Percentiles rank a stretch among this genome's conserved stretches.
Conservation (phyloP, 202 grass and related monocot species). For the Eragrostis tef region DNA sequence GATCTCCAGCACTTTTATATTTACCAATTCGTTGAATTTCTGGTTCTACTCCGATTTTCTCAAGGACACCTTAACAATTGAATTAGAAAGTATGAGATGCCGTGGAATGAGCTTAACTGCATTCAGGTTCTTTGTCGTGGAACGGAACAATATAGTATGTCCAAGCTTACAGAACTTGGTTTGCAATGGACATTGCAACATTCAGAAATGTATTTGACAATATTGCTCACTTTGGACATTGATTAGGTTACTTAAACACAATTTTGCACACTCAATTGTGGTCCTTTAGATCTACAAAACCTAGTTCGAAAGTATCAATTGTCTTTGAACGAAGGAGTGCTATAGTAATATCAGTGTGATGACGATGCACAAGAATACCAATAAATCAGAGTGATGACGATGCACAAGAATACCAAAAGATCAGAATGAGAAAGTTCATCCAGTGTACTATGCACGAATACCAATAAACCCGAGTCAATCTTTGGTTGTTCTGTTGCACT, state of each 20-base stretch:
- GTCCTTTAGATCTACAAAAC: conserved; percentile 4
- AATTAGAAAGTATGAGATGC: conserved; percentile 44
- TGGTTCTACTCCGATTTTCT: conserved; percentile 77
- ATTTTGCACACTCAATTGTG: not conserved
- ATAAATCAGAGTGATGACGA: not conserved
- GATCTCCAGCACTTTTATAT: conserved; percentile 91
- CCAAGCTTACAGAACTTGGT: conserved; percentile 24
- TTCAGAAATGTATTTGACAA: conserved; percentile 36
- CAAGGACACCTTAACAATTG: conserved; percentile 60
- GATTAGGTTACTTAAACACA: not conserved
- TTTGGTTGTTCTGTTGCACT: not conserved
- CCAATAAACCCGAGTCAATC: not conserved
- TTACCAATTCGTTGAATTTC: conserved; percentile 88
- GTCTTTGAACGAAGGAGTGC: not conserved
- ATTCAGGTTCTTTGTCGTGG: conserved; percentile 34
- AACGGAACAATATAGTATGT: conserved; percentile 33
- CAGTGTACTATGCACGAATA: not conserved
- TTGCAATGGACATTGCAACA: conserved; percentile 25
- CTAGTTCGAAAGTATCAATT: not conserved
- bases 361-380: too few species aligned
- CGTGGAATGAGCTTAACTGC: conserved; percentile 30
- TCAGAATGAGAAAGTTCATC: conserved; percentile 2
- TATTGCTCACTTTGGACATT: not conserved
- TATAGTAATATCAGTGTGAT: conserved; percentile 8
- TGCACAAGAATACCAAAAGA: too few species aligned